A percentile compares a stretch with the other conserved stretches of the same genome.
phyloP scores from a whole-genome alignment of 176 grass and related monocot species.

The Triticum urartu region DNA sequence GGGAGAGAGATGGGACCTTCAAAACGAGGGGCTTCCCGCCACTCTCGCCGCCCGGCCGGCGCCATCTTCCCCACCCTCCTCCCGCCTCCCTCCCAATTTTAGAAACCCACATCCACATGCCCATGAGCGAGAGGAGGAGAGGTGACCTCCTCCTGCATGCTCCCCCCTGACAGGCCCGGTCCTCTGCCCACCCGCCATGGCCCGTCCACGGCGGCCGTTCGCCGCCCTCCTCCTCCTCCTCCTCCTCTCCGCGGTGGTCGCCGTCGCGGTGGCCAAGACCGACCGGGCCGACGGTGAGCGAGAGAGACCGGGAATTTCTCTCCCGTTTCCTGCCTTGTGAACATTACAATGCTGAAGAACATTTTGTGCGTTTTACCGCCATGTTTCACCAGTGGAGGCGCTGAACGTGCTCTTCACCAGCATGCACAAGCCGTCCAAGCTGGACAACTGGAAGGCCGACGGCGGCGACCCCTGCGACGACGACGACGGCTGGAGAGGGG shows the following conservation, averaged over 20 bases:
- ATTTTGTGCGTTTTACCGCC: not conserved
- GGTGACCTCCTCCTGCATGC: not conserved
- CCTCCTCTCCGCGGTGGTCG: not conserved
- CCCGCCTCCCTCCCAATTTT: slow-evolving; percentile 28
- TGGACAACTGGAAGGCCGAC: slow-evolving; percentile 57
- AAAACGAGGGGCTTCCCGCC: slow-evolving; percentile 31
- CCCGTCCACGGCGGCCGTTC: slow-evolving; percentile 20
- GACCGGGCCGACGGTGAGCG: slow-evolving; percentile 59
- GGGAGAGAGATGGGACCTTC: rapidly evolving
- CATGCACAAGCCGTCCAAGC: slow-evolving; percentile 64
- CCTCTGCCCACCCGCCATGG: slow-evolving; percentile 29
- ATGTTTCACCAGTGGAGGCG: slow-evolving; percentile 53
- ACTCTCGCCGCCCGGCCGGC: slow-evolving; percentile 28
- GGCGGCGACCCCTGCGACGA: slow-evolving; percentile 76
- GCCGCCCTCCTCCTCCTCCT: not conserved
- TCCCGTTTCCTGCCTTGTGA: not conserved
- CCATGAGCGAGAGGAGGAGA: slow-evolving; percentile 31
- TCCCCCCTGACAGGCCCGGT: not conserved
- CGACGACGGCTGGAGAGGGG: slow-evolving; percentile 62
- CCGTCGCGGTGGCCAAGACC: slow-evolving; percentile 50
- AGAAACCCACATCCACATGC: slow-evolving; percentile 3
- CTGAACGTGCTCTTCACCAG: slow-evolving; percentile 83
- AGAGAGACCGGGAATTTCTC: too few relatives aligned
- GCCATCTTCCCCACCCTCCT: not conserved
- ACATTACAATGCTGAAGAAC: not conserved